These are phyloP conservation scores for Neophaeococcomyces aloes DNA, from an alignment of 2,329 filamentous ascomycete genomes.

Conservation along the genomic window DNA sequence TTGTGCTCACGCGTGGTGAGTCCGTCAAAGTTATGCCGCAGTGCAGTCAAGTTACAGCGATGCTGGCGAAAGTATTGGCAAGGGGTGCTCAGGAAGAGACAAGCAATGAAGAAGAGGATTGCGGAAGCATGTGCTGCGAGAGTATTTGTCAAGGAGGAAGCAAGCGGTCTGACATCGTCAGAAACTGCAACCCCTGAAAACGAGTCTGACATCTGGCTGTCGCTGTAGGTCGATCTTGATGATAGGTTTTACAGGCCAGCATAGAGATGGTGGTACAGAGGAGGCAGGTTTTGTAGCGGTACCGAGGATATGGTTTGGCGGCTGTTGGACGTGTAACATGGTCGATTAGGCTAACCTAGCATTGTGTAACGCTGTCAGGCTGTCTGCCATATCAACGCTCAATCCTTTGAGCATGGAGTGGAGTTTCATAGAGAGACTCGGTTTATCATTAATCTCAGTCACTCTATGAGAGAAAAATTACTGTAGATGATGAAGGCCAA, in stretches of 20 bases:
- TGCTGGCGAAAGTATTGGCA: conserved; percentile 34
- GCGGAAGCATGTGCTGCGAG: neutral
- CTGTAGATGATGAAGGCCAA: no score
- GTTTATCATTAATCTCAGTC: no score
- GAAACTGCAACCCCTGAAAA: neutral
- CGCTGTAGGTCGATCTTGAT: neutral
- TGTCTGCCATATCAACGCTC: no score
- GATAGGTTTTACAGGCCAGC: neutral
- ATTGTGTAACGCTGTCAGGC: no score
- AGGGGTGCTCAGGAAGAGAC: conserved; percentile 3
- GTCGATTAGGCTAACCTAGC: no score
- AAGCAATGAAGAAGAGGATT: conserved; percentile 2
- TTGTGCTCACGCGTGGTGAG: conserved; percentile 49
- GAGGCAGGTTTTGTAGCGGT: no score
- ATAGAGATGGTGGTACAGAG: neutral
- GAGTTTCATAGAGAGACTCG: no score
- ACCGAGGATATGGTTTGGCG: no score
- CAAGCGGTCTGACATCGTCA: neutral
- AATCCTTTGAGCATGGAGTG: no score
- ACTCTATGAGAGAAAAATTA: no score
- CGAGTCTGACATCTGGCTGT: conserved; percentile 5
- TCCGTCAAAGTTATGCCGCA: conserved; percentile 39
- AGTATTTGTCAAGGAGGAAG: neutral
- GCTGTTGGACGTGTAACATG: no score
- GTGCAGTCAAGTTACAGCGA: conserved; percentile 44